These are phyloP conservation scores for Microcos paniculata DNA, from an alignment of 345 rosid genomes.

Conservation along the genomic window DNA sequence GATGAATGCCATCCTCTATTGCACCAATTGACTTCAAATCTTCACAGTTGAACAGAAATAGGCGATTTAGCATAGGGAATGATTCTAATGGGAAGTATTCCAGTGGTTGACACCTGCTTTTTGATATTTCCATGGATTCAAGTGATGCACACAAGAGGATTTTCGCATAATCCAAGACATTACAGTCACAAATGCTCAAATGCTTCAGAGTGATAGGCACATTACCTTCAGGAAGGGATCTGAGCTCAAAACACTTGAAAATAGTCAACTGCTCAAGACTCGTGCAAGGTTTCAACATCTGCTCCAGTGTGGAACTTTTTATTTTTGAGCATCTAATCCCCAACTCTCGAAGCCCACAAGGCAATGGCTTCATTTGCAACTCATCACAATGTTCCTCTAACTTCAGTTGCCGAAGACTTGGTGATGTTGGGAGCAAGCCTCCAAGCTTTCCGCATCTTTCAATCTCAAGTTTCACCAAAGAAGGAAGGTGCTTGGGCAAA, in stretches of 20 bases:
- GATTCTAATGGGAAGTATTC: too few species aligned
- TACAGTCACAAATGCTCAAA: accelerated
- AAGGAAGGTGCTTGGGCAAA: too few species aligned
- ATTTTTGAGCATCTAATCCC: background rate
- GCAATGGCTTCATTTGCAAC: background rate
- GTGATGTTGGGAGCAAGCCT: background rate
- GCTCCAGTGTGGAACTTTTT: too few species aligned
- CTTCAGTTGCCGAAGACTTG: background rate
- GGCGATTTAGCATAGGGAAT: too few species aligned
- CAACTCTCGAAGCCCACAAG: background rate
- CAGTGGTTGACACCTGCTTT: background rate
- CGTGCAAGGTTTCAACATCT: background rate
- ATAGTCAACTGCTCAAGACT: background rate
- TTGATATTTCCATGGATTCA: background rate
- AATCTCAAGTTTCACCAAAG: too few species aligned
- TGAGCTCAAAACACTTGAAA: background rate
- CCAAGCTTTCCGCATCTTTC: too few species aligned
- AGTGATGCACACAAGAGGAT: background rate
- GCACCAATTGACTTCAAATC: too few species aligned
- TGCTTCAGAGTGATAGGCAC: background rate
- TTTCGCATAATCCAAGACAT: background rate
- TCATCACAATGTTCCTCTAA: background rate
- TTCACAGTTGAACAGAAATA: too few species aligned
- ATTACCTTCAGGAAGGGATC: background rate
- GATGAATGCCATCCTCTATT: too few species aligned